Conservation (phyloP, 23 red algal species). For the Gracilaria domingensis region DNA sequence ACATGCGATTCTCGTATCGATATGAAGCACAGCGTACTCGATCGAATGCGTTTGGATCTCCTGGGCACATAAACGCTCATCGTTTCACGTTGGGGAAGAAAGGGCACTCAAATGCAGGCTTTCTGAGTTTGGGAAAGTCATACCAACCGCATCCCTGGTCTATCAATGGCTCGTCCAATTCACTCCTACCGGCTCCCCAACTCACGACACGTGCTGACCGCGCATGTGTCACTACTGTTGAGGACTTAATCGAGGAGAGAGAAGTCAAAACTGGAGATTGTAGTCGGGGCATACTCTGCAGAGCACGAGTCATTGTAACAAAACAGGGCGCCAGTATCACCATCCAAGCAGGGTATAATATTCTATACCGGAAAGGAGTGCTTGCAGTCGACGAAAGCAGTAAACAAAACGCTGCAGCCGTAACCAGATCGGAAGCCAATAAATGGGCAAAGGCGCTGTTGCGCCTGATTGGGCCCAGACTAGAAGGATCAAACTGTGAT, state of each 20-base stretch:
- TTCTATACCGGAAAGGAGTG: not conserved
- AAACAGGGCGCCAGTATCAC: not conserved
- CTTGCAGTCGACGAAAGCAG: not conserved
- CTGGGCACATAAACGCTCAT: not conserved
- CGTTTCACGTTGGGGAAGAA: not conserved
- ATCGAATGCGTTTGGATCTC: not conserved
- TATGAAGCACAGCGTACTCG: not conserved
- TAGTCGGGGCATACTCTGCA: not conserved
- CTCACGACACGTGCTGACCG: not conserved
- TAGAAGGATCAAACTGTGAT: not conserved
- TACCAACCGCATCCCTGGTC: not conserved
- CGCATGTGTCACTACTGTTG: not conserved
- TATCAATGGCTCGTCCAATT: not conserved
- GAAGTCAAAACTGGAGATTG: not conserved
- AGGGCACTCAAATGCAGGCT: not conserved
- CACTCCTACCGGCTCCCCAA: not conserved
- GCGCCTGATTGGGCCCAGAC: not conserved
- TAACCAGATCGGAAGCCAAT: not conserved
- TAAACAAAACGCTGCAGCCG: too few species aligned
- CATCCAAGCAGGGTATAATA: slow-evolving; percentile 4
- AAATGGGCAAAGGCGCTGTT: not conserved
- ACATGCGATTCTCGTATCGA: not conserved
- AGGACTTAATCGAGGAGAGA: slow-evolving; percentile 10
- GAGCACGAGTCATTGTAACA: not conserved
- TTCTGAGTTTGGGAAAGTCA: not conserved